These are phyloP conservation scores for Phytopythium sindhum DNA, from an alignment of 352 stramenopile species.

Conservation along the genomic window DNA sequence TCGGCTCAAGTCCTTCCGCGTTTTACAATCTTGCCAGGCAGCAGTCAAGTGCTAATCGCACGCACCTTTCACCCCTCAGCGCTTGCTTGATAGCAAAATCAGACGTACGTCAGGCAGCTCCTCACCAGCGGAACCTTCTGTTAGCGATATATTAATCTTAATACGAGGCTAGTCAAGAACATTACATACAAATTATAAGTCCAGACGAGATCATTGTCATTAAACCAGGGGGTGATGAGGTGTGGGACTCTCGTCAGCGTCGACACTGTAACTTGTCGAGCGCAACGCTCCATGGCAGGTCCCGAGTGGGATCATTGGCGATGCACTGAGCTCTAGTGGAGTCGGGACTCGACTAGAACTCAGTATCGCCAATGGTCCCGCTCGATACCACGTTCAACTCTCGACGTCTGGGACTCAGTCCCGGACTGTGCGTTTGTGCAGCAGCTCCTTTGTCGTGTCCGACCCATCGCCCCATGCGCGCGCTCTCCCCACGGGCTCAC, in stretches of 20 bases:
- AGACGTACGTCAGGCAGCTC: background rate
- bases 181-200: no score
- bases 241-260: background rate
- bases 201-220: background rate
- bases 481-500: background rate
- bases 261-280: background rate
- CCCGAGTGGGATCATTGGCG: no score
- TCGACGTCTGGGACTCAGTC: no score
- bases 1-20: no score
- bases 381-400: background rate
- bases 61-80: background rate
- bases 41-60: background rate
- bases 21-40: background rate
- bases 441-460: background rate
- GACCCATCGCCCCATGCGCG: background rate
- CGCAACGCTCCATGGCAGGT: background rate
- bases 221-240: slow-evolving; percentile 5
- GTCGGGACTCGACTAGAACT: no score
- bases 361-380: background rate
- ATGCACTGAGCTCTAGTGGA: no score
- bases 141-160: background rate
- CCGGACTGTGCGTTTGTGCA: background rate
- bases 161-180: background rate
- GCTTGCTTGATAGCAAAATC: background rate
- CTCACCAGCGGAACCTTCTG: background rate